Conservation (phyloP, 805 yeast genomes). For the Hanseniaspora hatyaiensis region DNA sequence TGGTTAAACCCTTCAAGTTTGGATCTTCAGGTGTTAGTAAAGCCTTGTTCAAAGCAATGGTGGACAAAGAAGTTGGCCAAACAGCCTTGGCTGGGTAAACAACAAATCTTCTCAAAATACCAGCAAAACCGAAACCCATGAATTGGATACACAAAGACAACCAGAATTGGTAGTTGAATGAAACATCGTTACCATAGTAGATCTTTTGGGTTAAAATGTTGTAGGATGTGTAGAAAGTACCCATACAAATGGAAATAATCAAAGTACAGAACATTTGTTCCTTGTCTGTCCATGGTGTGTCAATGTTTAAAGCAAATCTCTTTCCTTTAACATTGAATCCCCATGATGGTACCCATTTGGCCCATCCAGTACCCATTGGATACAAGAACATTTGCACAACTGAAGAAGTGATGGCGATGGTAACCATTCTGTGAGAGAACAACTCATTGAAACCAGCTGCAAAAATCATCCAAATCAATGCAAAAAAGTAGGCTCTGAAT, state of each 20-base stretch:
- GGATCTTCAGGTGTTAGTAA: conserved; percentile 34
- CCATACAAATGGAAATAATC: conserved; percentile 32
- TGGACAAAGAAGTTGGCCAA: conserved; percentile 55
- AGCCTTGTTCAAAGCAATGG: conserved; percentile 45
- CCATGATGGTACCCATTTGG: conserved; percentile 36
- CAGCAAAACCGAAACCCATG: conserved; percentile 58
- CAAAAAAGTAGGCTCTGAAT: conserved; percentile 32
- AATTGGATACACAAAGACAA: conserved; percentile 48
- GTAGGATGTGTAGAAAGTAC: conserved; percentile 29
- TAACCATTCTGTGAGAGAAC: conserved; percentile 45
- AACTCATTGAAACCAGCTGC: conserved; percentile 48
- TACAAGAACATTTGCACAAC: conserved; percentile 38
- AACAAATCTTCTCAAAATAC: conserved; percentile 44
- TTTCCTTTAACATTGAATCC: conserved; percentile 33
- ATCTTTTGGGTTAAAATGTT: conserved; percentile 31
- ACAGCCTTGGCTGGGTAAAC: conserved; percentile 50
- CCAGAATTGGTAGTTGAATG: conserved; percentile 40
- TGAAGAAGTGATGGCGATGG: conserved; percentile 35
- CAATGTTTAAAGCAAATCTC: conserved; percentile 41
- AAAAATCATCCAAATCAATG: conserved; percentile 38
- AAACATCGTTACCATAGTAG: conserved; percentile 27
- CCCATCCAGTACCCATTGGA: conserved; percentile 37
- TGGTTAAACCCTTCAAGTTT: conserved; percentile 28
- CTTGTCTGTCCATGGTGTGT: conserved; percentile 47
- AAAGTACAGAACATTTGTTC: conserved; percentile 56